Conservation (phyloP, 768 basidiomycete species). For the Fomitopsis serialis region DNA sequence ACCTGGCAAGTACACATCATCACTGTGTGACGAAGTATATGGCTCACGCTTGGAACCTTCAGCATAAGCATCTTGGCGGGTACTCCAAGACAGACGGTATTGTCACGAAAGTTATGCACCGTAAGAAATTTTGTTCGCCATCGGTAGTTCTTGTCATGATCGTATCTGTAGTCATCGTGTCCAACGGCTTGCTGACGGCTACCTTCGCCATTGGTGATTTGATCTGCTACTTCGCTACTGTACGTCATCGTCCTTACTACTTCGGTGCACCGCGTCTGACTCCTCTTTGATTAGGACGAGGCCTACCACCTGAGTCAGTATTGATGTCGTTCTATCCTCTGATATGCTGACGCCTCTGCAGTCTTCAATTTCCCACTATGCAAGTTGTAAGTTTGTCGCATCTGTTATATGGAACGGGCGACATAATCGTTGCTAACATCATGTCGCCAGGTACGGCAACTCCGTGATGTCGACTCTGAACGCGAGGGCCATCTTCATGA, state of each 20-base stretch:
- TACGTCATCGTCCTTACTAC: not conserved
- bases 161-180: not conserved
- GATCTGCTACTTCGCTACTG: not conserved
- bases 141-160: too few relatives aligned
- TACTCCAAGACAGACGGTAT: not conserved
- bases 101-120: not conserved
- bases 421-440: not conserved
- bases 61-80: not conserved
- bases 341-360: not conserved
- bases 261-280: not conserved
- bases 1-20: not conserved
- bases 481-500: not conserved
- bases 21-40: not conserved
- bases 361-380: not conserved
- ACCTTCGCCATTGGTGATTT: not conserved
- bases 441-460: not conserved
- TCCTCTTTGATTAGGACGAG: not conserved
- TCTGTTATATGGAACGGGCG: not conserved
- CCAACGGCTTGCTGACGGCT: not conserved
- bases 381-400: not conserved
- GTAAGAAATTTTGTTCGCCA: not conserved
- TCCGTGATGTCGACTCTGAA: not conserved
- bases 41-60: not conserved
- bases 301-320: not conserved
- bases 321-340: not conserved